phyloP scores from a whole-genome alignment of 2,329 filamentous ascomycete species.

The Ceratocystis papillata region DNA sequence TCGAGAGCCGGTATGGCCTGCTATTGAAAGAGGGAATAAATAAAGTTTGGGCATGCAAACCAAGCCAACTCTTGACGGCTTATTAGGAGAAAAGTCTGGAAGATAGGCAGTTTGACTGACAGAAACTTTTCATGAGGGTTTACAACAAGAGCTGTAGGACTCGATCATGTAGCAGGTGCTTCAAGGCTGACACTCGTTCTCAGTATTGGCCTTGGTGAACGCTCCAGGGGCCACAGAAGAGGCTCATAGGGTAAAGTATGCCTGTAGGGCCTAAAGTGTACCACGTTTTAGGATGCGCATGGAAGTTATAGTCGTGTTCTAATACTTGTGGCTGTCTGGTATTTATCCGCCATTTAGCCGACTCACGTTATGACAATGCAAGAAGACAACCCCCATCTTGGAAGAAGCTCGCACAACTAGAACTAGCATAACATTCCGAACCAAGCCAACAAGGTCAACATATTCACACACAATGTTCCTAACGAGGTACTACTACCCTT shows the following conservation, averaged over 20 bases:
- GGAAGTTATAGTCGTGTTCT: neutral
- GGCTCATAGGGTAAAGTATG: neutral
- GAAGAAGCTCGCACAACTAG: neutral
- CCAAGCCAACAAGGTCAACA: neutral
- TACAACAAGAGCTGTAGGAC: neutral
- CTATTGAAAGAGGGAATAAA: neutral
- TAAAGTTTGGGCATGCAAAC: neutral
- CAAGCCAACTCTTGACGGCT: neutral
- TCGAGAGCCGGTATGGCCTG: neutral
- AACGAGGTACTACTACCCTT: neutral
- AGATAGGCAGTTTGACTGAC: neutral
- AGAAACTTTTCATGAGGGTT: neutral
- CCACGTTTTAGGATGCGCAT: neutral
- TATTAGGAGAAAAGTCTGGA: too few species aligned
- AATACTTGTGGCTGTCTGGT: neutral
- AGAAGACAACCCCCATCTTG: neutral
- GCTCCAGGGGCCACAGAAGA: neutral
- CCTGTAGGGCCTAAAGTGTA: neutral
- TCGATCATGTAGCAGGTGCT: neutral
- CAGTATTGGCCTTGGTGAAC: neutral
- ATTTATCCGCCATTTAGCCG: slow-evolving; percentile 4
- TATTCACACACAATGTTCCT: slow-evolving; percentile 7
- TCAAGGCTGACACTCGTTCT: slow-evolving; percentile 11
- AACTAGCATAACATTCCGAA: neutral
- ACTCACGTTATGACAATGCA: neutral